Conservation (phyloP, 371 early-diverging fungal genomes). For the Apophysomyces ossiformis region DNA sequence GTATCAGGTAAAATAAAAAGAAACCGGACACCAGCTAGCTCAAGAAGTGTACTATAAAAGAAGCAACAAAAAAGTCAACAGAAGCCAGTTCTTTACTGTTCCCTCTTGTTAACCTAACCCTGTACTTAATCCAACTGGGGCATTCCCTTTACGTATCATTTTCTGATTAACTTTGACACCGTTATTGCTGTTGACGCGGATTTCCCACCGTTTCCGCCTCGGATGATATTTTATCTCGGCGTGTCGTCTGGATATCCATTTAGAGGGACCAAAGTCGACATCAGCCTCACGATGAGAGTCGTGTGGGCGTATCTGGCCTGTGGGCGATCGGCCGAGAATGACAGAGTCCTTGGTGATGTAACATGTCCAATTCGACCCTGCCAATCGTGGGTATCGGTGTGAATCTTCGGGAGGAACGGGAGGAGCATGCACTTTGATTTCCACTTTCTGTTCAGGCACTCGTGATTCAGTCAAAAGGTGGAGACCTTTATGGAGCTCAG, state of each 20-base stretch:
- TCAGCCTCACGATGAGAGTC: conserved; percentile 23
- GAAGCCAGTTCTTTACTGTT: too few relatives aligned
- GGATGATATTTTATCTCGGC: conserved; percentile 43
- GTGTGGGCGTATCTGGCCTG: background rate
- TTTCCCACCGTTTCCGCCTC: conserved; percentile 37
- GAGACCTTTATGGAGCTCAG: conserved; percentile 29
- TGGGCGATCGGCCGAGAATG: conserved; percentile 39
- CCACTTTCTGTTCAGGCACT: conserved; percentile 29
- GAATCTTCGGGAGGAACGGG: conserved; percentile 25
- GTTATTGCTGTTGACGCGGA: conserved; percentile 44
- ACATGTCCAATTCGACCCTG: conserved; percentile 47
- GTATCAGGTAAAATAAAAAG: conserved; percentile 42
- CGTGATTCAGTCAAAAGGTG: conserved; percentile 39
- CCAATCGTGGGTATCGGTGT: conserved; percentile 47
- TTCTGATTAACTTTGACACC: conserved; percentile 45
- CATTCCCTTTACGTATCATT: conserved; percentile 25
- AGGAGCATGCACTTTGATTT: conserved; percentile 35
- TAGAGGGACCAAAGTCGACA: conserved; percentile 42
- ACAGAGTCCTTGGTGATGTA: conserved; percentile 40
- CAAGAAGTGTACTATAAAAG: conserved; percentile 27
- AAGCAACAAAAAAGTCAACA: background rate
- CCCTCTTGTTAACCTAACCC: conserved; percentile 16
- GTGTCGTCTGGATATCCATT: conserved; percentile 47
- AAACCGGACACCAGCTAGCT: conserved; percentile 38
- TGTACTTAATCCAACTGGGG: conserved; percentile 31